phyloP scores from a whole-genome alignment of 805 yeast genomes.

The Zygosaccharomyces siamensis region DNA sequence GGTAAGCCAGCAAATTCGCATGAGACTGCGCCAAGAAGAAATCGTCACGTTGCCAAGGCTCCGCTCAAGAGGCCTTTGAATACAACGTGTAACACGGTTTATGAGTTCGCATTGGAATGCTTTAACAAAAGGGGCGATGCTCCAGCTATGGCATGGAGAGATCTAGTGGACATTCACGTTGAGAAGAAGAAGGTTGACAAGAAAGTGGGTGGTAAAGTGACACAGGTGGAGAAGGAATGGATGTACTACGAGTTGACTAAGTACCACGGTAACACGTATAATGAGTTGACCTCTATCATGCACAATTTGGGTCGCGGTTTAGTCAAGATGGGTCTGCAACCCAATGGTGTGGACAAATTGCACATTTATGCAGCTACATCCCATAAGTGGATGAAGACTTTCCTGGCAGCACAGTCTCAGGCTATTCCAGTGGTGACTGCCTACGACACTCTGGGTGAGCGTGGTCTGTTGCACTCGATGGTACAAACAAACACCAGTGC shows the following conservation, averaged over 20 bases:
- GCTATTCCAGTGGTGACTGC: conserved; percentile 88
- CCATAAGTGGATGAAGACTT: conserved; percentile 85
- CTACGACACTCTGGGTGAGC: conserved; percentile 89
- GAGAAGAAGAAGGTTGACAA: conserved; percentile 74
- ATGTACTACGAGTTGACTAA: conserved; percentile 70
- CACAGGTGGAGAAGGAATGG: conserved; percentile 81
- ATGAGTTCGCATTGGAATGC: conserved; percentile 62
- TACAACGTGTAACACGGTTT: conserved; percentile 60
- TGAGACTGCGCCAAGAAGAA: conserved; percentile 81
- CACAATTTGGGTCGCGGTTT: conserved; percentile 70
- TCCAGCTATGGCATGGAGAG: conserved; percentile 73
- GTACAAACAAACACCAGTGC: conserved; percentile 74
- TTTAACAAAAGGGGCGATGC: conserved; percentile 50
- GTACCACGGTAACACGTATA: conserved; percentile 62
- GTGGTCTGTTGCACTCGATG: conserved; percentile 80
- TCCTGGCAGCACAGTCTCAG: conserved; percentile 72
- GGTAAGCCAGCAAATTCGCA: conserved; percentile 64
- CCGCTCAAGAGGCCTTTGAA: conserved; percentile 59
- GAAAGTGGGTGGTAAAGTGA: conserved; percentile 69
- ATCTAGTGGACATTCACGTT: conserved; percentile 62
- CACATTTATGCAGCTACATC: conserved; percentile 89
- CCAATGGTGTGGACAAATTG: conserved; percentile 54
- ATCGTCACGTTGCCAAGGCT: conserved; percentile 35
- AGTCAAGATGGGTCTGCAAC: conserved; percentile 62
- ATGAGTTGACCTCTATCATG: conserved; percentile 48